phyloP scores from a whole-genome alignment of 192 early-diverging fungal species.

The Umbelopsis sp. region DNA sequence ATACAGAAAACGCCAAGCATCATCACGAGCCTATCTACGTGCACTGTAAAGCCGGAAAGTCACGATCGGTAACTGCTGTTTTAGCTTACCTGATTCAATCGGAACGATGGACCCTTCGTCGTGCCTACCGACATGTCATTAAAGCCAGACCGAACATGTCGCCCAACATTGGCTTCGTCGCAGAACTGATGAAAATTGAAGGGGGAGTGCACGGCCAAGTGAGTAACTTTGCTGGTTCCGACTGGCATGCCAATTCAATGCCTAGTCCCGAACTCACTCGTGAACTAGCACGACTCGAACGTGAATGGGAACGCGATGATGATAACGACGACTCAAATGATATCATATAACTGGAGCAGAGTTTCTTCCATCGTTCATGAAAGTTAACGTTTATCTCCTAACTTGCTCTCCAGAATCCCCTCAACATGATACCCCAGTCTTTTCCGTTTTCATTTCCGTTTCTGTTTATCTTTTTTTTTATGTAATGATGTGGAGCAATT shows the following conservation, averaged over 20 bases:
- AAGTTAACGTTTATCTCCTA: background rate
- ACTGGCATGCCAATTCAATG: constrained; percentile 30
- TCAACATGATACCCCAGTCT: background rate
- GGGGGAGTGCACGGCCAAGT: constrained; percentile 53
- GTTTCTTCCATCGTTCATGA: background rate
- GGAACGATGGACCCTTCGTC: constrained; percentile 62
- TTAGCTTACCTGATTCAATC: constrained; percentile 66
- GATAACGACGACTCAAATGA: background rate
- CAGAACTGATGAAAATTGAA: constrained; percentile 69
- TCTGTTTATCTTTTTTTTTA: background rate
- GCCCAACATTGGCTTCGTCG: constrained; percentile 79
- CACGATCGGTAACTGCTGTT: constrained; percentile 68
- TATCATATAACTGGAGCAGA: background rate
- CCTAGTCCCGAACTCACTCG: constrained; percentile 19
- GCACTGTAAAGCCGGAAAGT: constrained; percentile 78
- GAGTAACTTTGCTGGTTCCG: constrained; percentile 34
- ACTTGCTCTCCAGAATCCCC: background rate
- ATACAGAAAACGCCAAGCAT: constrained; percentile 34
- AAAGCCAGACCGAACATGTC: constrained; percentile 66
- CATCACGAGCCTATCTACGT: constrained; percentile 63
- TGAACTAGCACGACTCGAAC: constrained; percentile 21
- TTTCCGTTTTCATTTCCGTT: background rate
- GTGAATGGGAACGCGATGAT: constrained; percentile 26
- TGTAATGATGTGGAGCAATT: background rate
- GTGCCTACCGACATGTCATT: constrained; percentile 68